Evolutionary conservation across 1,284 basidiomycete genomes (phyloP), one percentile per base, ranked within the genome.

Genomic region (Irpex lacteus): DNA sequence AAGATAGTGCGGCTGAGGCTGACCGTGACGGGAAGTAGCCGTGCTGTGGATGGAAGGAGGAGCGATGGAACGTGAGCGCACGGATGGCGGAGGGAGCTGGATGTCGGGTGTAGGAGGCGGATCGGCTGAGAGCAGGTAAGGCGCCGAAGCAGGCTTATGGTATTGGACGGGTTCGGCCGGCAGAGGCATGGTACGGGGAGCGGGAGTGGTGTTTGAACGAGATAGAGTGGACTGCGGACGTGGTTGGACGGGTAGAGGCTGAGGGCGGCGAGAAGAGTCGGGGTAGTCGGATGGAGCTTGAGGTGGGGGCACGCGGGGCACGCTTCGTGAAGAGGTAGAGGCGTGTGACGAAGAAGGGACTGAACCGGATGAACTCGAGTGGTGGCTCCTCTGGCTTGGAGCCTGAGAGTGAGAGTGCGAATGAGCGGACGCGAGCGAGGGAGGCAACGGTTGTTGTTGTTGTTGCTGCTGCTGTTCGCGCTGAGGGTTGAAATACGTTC

Each of bases 1-100:
- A 26, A 86, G 69, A 70, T 86, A 81, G 44, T 75, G 78, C 13
- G 81, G 82, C 32, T 70, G 73, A 0, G 72, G 74, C 6, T 15
- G 67, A 26, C 26, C 26, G 3, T 26, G 26, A 68, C 21, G 13
- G 54, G 54, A 56, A 26, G 58, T 11, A 47, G 52, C 4, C 2
- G 13, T 21, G 62, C 47, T 57, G 47, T 56, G 13, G 54, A 58
- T 6, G 60, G 66, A 60, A 1, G 55, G 55, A 9, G 54, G 54
- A 19, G 59, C 47, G 32, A 62, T 57, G 15, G 55, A 50, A 7
- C 47, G 40, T 50, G 40, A 19, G 32, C 9, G 19, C 26, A 38
- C 13, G 21, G 61, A 50, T 34, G 62, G 38, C 0, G 74, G 74
- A 6, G 73, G 74, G 13, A 75, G 68, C 2, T 64, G 19, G 58